Evolutionary conservation across 768 basidiomycete genomes (phyloP).

Genomic region (Daedaleopsis nitida): DNA sequence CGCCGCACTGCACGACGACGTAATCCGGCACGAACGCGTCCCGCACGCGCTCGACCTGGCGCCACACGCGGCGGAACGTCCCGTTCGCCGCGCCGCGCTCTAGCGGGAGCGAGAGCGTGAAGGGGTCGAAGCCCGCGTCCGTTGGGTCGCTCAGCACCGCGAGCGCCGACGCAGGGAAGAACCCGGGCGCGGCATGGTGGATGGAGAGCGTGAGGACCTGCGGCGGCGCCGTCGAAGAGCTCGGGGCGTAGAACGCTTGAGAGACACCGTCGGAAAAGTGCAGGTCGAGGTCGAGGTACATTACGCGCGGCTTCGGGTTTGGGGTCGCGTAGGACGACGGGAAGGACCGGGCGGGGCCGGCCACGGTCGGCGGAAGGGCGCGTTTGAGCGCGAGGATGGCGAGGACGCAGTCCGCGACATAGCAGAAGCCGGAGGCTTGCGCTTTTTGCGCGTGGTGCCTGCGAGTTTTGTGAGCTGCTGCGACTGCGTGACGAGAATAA

Average conservation of each 20-base stretch:
- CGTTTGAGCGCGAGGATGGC: slow-evolving; percentile 72
- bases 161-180: slow-evolving; percentile 71
- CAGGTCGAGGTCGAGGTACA: slow-evolving; percentile 93
- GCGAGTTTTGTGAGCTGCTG: background rate
- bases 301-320: slow-evolving; percentile 55
- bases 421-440: slow-evolving; percentile 88
- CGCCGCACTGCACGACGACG: slow-evolving; percentile 83
- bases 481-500: background rate
- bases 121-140: slow-evolving; percentile 48
- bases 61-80: slow-evolving; percentile 70
- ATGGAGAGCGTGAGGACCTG: slow-evolving; percentile 68
- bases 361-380: too few relatives aligned
- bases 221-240: slow-evolving; percentile 33
- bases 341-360: background rate
- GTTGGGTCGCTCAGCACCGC: slow-evolving; percentile 47
- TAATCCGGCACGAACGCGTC: slow-evolving; percentile 73
- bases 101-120: slow-evolving; percentile 82
- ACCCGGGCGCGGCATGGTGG: slow-evolving; percentile 81
- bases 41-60: slow-evolving; percentile 59
- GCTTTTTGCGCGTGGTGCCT: slow-evolving; percentile 86
- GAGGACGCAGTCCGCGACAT: slow-evolving; percentile 87
- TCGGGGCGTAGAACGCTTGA: slow-evolving; percentile 61
- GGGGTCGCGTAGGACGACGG: too few relatives aligned
- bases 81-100: slow-evolving; percentile 62
- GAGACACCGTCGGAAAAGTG: slow-evolving; percentile 92